Evolutionary conservation across 208 protist genomes (phyloP).

Genomic region (Acanthamoeba royreba): DNA sequence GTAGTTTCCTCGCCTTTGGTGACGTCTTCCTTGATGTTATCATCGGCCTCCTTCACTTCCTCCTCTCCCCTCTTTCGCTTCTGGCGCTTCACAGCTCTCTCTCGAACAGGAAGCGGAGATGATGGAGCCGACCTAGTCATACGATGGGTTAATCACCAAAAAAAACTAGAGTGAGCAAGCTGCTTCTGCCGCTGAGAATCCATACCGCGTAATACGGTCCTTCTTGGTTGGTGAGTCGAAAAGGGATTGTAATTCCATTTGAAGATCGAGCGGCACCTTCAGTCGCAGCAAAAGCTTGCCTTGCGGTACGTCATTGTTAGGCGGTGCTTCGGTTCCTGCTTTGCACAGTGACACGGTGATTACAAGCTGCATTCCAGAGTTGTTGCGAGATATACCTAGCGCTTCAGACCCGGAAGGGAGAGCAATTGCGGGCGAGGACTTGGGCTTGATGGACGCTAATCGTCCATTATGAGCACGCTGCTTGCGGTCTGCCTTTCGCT

Average conservation of each 20-base stretch:
- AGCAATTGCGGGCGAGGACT: background rate
- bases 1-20: background rate
- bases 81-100: no score
- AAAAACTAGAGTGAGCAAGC: no score
- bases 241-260: background rate
- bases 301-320: no score
- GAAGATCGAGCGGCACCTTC: background rate
- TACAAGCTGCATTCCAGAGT: background rate
- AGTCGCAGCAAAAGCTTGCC: background rate
- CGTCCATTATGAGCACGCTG: background rate
- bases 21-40: background rate
- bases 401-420: background rate
- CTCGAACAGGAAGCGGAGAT: no score
- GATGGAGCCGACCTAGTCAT: no score
- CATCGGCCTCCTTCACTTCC: background rate
- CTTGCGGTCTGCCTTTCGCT: background rate
- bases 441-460: background rate
- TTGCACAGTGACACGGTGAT: background rate
- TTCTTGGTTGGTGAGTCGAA: no score
- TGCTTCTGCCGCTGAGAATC: no score
- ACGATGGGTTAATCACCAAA: no score
- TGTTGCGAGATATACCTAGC: background rate
- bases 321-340: background rate
- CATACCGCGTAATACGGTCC: no score
- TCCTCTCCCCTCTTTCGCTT: no score